Evolutionary conservation across 768 basidiomycete species (phyloP), one percentile per base, ranked within the genome.

Genomic region (Leccinum rimulosum): DNA sequence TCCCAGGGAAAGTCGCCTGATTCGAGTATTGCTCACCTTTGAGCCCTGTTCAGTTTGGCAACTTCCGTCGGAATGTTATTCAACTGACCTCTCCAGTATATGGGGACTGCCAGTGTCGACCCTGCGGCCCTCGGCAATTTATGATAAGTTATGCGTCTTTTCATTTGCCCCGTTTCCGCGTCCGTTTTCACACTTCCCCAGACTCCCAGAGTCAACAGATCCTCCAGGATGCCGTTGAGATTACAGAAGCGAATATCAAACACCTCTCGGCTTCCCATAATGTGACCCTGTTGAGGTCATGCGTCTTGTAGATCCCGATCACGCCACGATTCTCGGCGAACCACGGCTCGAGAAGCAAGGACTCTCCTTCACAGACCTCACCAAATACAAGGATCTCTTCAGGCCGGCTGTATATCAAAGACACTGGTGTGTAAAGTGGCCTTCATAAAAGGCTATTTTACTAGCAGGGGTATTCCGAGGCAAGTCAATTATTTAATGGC

Each of bases 261-360:
- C 50, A 14, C 4, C 47, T 67, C 2, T 28, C 68, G 12, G 64
- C 63, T 33, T 54, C 33, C 2, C 58, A 68, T 22, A 48, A 61
- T 4, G 59, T 17, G 66, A 68, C 52, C 61, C 59, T 2, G 62
- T 64, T 17, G 38, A 60, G 19, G 60, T 68, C 19, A 58, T 68
- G 57, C 56, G 31, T 50, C 25, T 66, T 38, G 2, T 68, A 2
- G 61, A 66, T 35, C 54, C 68, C 12, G 54, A 4, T 3, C 33
- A 60, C n/a, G 61, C 64, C 11, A 25, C 55, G 15, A 57, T 52
- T 12, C 64, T 68, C 25, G 67, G 66, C 9, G 59, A 63, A 22
- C 67, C 66, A 17, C 57, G 55, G 19, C 56, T 66, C 22, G 57
- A 43, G 49, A 62, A 47, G 45, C 55, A 55, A 8, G 58, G 64